Conservation (phyloP, 2,329 filamentous ascomycete species). For the Zymoseptoria brevis region DNA sequence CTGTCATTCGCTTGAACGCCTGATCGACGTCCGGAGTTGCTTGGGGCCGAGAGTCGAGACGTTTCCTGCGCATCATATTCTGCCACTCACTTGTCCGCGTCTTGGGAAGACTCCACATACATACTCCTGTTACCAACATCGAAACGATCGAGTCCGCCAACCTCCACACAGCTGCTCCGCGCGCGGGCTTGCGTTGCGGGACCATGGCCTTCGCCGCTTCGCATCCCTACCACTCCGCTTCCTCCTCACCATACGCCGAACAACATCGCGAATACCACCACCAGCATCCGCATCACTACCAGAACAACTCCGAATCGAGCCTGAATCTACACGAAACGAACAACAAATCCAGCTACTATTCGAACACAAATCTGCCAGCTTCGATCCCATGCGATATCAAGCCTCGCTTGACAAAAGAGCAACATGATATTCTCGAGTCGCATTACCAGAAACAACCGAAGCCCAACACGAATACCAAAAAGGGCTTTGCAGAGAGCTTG, state of each 20-base stretch:
- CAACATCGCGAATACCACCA: background rate
- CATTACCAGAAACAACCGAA: constrained; percentile 44
- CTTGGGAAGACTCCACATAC: background rate
- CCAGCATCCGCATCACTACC: background rate
- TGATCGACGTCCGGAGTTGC: background rate
- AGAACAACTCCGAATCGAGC: background rate
- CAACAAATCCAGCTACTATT: constrained; percentile 5
- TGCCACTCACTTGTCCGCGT: background rate
- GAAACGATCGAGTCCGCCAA: background rate
- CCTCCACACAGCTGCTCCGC: background rate
- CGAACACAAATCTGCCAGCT: constrained; percentile 12
- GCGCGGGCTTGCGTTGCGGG: background rate
- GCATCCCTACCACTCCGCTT: constrained; percentile 3
- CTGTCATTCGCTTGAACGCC: constrained; percentile 1
- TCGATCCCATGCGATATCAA: constrained; percentile 38
- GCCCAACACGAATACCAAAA: constrained; percentile 44
- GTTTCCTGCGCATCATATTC: background rate
- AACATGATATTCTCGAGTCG: constrained; percentile 45
- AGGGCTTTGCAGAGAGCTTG: constrained; percentile 41
- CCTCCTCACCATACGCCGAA: constrained; percentile 3
- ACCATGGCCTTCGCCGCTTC: constrained; percentile 16
- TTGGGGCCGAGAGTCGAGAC: background rate
- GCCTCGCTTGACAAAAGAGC: constrained; percentile 45
- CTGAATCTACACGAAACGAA: background rate
- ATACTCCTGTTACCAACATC: background rate